phyloP scores from a whole-genome alignment of 2,329 filamentous ascomycete species.

The Fusarium transvaalense region DNA sequence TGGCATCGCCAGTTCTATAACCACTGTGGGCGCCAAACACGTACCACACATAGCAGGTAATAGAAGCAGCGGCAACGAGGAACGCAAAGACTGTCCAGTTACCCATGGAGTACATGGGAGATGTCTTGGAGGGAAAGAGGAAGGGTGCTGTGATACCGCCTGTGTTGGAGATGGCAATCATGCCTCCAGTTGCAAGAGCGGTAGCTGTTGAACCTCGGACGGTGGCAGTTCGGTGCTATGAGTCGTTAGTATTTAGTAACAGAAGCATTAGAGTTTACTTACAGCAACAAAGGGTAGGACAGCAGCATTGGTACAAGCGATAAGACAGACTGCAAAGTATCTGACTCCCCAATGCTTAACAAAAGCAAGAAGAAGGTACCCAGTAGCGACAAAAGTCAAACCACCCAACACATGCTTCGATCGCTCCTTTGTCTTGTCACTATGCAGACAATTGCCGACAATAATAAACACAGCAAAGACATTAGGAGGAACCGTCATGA shows the following conservation, averaged over 20 bases:
- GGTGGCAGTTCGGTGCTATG: constrained; percentile 51
- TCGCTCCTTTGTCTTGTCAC: constrained; percentile 50
- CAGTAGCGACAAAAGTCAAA: constrained; percentile 47
- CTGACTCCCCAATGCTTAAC: constrained; percentile 49
- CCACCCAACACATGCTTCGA: constrained; percentile 51
- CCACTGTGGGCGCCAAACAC: constrained; percentile 51
- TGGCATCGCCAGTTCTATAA: constrained; percentile 47
- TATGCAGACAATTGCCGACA: constrained; percentile 51
- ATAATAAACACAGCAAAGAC: constrained; percentile 54
- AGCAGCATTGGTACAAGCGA: constrained; percentile 52
- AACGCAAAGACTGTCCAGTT: constrained; percentile 54
- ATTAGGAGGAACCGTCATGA: constrained; percentile 55
- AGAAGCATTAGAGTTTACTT: constrained; percentile 11
- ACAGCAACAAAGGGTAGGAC: constrained; percentile 52
- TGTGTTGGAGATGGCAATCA: constrained; percentile 53
- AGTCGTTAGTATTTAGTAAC: background rate
- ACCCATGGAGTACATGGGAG: constrained; percentile 52
- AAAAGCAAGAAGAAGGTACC: constrained; percentile 50
- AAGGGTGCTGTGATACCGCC: constrained; percentile 53
- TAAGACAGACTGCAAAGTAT: constrained; percentile 51
- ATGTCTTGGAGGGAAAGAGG: constrained; percentile 50
- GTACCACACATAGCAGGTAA: constrained; percentile 50
- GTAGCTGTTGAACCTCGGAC: constrained; percentile 52
- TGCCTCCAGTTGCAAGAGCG: constrained; percentile 52
- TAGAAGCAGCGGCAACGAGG: constrained; percentile 43